Base-by-base conservation (phyloP, 805 yeast genomes). In the Ogataea pilisensis region DNA sequence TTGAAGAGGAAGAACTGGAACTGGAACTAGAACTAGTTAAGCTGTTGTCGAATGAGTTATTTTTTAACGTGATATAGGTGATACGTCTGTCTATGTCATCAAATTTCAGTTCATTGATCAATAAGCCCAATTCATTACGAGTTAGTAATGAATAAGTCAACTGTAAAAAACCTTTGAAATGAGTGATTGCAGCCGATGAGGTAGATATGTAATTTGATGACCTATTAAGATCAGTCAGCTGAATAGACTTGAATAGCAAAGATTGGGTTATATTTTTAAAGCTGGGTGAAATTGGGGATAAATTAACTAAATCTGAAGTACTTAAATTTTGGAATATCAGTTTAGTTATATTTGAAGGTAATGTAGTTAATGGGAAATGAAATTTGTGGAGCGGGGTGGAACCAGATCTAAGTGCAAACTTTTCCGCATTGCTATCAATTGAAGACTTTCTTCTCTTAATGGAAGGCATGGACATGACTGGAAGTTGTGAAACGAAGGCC, bases 131-230 rank as follows among this genome's bases (percentile, higher is more conserved):
- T 1, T 28, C 33, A 2, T 44, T 43, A 29, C 44, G 27, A 11
- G 31, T 34, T n/a, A 58, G 27, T 12, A 54, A 20, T 2, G 51
- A 40, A 29, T 55, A 54, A 4, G 51, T 34, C 34, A 58, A 32
- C 2, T 34, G 31, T 20, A 58, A 31, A 4, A 57, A 38, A 8
- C 42, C 42, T 34, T 43, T 48, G 37, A 35, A 39, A 27, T 26
- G 25, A 11, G 44, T n/a, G 3, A 46, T 35, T 12, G 28, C 8
- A 2, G 50, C 44, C 5, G 41, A 17, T 3, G 39, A 20, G 26
- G 26, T n/a, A n/a, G n/a, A 24, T 24, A 7, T 24, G 26, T 24
- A 11, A 13, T 13, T 27, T 9, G 29, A 13, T 14, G 9, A 9
- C 9, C 14, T 13, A 13, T 39, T 36, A 19, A 20, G 22, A 26